These are phyloP conservation scores for Colletotrichum australisinense DNA, from an alignment of 2,329 filamentous ascomycete species.

Conservation along the genomic window DNA sequence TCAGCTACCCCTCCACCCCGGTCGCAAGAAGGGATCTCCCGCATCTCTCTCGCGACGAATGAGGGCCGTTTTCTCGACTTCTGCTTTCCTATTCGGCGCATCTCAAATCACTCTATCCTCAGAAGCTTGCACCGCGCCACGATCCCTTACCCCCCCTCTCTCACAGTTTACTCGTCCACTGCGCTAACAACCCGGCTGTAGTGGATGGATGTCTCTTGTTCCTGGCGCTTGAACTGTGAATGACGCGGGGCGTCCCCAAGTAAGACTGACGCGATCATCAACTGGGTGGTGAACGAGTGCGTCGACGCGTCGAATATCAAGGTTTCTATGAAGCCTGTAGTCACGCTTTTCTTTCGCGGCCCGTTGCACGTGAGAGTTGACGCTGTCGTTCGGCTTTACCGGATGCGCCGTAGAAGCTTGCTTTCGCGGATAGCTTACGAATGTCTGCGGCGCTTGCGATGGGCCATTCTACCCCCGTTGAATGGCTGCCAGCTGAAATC, in stretches of 20 bases:
- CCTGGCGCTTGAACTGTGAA: constrained; percentile 25
- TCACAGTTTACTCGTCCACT: not conserved
- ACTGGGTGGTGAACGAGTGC: not conserved
- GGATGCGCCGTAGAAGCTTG: not conserved
- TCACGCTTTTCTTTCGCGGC: not conserved
- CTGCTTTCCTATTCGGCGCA: constrained; percentile 39
- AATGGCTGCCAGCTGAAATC: not conserved
- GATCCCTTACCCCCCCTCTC: not conserved
- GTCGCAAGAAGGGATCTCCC: constrained; percentile 23
- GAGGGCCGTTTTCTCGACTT: constrained; percentile 27
- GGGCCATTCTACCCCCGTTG: not conserved
- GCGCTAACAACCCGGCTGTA: not conserved
- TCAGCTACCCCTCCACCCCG: constrained; percentile 38
- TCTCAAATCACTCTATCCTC: not conserved
- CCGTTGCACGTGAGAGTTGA: not conserved
- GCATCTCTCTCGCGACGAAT: constrained; percentile 38
- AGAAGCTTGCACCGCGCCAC: constrained; percentile 4
- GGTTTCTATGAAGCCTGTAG: not conserved
- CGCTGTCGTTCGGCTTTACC: not conserved
- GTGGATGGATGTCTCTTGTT: constrained; percentile 27
- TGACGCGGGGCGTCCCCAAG: not conserved
- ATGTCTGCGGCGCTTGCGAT: not conserved
- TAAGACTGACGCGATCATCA: not conserved
- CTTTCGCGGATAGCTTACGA: not conserved
- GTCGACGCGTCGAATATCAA: not conserved